phyloP scores from a whole-genome alignment of 1,284 basidiomycete genomes.

The Apiotrichum laibachii region DNA sequence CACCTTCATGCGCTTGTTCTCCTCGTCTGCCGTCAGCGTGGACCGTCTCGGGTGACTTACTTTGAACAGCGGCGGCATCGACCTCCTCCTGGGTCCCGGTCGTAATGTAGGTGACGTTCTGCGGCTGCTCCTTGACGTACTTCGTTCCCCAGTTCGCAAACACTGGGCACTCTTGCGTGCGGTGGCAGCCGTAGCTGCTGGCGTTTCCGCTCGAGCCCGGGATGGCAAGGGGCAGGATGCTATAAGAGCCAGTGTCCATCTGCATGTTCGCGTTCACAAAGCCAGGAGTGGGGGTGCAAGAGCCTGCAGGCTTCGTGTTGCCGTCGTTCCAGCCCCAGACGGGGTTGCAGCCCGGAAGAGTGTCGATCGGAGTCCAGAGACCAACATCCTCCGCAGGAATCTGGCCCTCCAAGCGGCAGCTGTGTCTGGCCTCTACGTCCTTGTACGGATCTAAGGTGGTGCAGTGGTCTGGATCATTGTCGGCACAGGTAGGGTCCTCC shows the following conservation, averaged over 20 bases:
- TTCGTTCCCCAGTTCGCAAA: neutral
- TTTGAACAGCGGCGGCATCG: neutral
- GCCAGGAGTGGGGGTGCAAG: neutral
- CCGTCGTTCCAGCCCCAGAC: slow-evolving; percentile 14
- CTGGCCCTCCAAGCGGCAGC: slow-evolving; percentile 3
- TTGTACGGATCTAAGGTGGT: neutral
- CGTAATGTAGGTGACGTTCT: neutral
- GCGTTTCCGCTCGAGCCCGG: neutral
- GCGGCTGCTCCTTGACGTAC: no score
- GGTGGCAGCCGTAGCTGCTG: neutral
- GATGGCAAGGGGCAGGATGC: neutral
- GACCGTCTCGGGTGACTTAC: neutral
- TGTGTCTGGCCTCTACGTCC: neutral
- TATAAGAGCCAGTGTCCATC: neutral
- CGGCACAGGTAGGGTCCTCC: slow-evolving; percentile 2
- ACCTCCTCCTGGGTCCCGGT: neutral
- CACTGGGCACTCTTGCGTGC: neutral
- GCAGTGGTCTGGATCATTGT: neutral
- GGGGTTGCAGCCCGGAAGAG: slow-evolving; percentile 12
- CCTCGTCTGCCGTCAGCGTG: no score
- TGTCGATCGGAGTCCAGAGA: slow-evolving; percentile 21
- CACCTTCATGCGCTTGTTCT: no score
- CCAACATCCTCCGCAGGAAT: slow-evolving; percentile 18
- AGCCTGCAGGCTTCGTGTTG: neutral
- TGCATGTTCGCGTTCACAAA: slow-evolving; percentile 8